Evolutionary conservation across 345 rosid species (phyloP), one percentile per base, ranked within the genome.

Genomic region (Boechera divaricarpa): DNA sequence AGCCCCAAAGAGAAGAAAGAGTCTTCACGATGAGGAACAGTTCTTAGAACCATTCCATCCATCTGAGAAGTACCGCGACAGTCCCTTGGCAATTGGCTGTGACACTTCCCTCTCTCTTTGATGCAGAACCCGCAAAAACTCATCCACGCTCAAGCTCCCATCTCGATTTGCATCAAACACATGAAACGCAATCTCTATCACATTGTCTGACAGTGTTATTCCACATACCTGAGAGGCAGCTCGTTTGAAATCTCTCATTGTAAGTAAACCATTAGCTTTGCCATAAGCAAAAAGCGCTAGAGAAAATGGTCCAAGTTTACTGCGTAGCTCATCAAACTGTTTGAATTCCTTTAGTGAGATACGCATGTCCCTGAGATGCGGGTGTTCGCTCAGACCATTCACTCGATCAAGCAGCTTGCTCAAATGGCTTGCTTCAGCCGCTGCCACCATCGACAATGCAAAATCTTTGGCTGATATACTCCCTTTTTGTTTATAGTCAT

Each of bases 391-490:
- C 77, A 93, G 64, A 71, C 79, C 73, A 15, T 92, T 92, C 66
- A 86, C 99, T 73, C 86, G 88, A 82, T 85, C 83, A 69, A 92
- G 90, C 80, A 95, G 84, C 78, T 58, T 76, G 72, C 83, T 58
- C 75, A 92, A 71, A 81, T 90, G 89, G 52, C 85, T 81, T 83
- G 92, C 83, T 79, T 92, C 94, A 69, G 99, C 99, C 48, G 99
- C 86, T 81, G 99, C 97, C 76, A 95, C 98, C 87, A 95, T 83
- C 26, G 96, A 91, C 72, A 95, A 70, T 5, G 98, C 98, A 75
- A 95, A 95, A 88, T 95, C 99, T 80, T 87, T 83, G 15, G 91
- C 98, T 33, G 96, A 87, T 77, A 92, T 89, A 56, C 86, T 85
- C 72, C 87, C 88, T 66, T 80, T 85, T 66, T 54, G 70, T 78